Evolutionary conservation across 1,284 basidiomycete species (phyloP), one percentile per base, ranked within the genome.

Genomic region (Malassezia globosa): DNA sequence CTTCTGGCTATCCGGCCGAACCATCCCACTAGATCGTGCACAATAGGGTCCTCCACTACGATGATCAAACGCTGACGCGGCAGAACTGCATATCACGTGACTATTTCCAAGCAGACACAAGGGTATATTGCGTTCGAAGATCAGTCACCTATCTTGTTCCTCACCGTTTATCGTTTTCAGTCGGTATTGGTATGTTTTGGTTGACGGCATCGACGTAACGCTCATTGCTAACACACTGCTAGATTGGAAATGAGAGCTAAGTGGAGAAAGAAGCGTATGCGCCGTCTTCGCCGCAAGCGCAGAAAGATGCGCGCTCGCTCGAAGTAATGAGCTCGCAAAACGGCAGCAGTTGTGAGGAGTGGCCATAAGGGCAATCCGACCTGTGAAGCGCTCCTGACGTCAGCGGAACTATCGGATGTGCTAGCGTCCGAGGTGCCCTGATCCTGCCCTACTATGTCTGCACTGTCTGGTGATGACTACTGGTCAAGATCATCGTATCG

Each of bases 241-340:
- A 23, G 36, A 46, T 46, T 39, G 44, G 26, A 58, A 42, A 64
- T 66, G 64, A 58, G 64, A 56, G 64, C 56, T 47, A 66, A 66
- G 59, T 66, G 64, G 64, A 60, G 64, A 51, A 66, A 66, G 61
- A 66, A 66, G 62, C 58, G 64, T 57, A 66, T 66, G 64, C 64
- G 64, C 58, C 46, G 64, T 51, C 62, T 66, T 57, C 64, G 64
- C 48, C 60, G 64, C 52, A 66, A 66, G 62, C 64, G 64, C 54
- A 66, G 64, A 66, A 66, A 66, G 60, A 66, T 66, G 64, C 64
- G 64, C 42, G 64, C 64, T 44, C 58, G 64, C 56, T 64, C 61
- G 55, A 66, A 64, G 64, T 66, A 66, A 62, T 49, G 11, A 16
- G 16, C 2, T 16, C 11, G 11, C 11, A 31, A 2, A 11, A 31